Evolutionary conservation across 179 eudicot genomes (phyloP).

Genomic region (Sideroxylon spinosum): DNA sequence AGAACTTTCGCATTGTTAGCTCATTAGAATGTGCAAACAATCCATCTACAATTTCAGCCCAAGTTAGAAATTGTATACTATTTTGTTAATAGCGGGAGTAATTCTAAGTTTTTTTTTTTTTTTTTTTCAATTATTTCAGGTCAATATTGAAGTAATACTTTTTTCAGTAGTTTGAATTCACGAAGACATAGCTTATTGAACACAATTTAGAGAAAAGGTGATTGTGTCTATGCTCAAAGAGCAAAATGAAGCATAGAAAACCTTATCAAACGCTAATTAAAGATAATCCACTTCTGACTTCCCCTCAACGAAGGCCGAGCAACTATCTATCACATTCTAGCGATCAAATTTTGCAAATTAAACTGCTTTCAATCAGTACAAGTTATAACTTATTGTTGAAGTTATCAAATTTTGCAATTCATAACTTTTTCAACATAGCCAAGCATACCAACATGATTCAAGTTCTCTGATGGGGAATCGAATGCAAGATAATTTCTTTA

Average conservation of each 20-base stretch:
- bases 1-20: slow-evolving; percentile 43
- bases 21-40: slow-evolving; percentile 43
- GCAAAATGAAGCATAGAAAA: background rate
- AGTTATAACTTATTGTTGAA: background rate
- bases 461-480: background rate
- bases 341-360: background rate
- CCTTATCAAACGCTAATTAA: background rate
- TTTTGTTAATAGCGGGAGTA: slow-evolving; percentile 14
- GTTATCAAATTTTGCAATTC: background rate
- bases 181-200: background rate
- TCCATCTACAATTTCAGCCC: slow-evolving; percentile 49
- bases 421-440: background rate
- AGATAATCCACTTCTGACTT: background rate
- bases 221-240: background rate
- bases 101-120: background rate
- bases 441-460: background rate
- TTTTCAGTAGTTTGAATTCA: background rate
- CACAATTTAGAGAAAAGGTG: background rate
- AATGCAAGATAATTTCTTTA: background rate
- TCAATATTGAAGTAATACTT: background rate
- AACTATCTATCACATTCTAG: no score
- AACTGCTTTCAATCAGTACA: background rate
- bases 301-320: no score
- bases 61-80: slow-evolving; percentile 35
- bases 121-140: background rate